These are phyloP conservation scores for Acanthamoeba royreba DNA, from an alignment of 208 protist species.

Conservation along the genomic window DNA sequence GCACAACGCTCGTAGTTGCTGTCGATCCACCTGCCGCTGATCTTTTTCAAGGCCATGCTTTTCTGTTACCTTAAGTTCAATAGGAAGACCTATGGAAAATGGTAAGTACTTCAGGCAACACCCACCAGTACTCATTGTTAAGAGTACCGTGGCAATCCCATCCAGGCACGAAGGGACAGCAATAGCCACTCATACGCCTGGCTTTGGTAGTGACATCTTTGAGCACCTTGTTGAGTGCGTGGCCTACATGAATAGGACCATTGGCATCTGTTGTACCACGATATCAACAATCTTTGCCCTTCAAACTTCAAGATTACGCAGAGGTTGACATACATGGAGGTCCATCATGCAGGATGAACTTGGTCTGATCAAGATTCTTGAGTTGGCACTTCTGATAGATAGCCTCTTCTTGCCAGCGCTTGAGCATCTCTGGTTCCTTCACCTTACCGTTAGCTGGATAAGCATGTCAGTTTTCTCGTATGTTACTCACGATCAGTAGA, in stretches of 20 bases:
- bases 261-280: slow-evolving; percentile 60
- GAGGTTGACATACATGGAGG: slow-evolving; percentile 53
- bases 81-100: neutral
- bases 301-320: neutral
- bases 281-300: neutral
- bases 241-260: slow-evolving; percentile 71
- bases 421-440: slow-evolving; percentile 23
- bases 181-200: slow-evolving; percentile 51
- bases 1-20: neutral
- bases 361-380: neutral
- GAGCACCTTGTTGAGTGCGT: slow-evolving; percentile 65
- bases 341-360: slow-evolving; percentile 73
- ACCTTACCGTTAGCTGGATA: neutral
- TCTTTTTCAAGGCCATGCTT: neutral
- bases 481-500: neutral
- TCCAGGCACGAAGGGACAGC: slow-evolving; percentile 63
- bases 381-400: neutral
- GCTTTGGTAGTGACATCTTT: slow-evolving; percentile 73
- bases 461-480: neutral
- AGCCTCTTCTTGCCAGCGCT: slow-evolving; percentile 25
- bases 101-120: neutral
- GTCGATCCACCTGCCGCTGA: neutral
- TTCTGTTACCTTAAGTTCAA: neutral
- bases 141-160: slow-evolving; percentile 78
- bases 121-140: neutral